Evolutionary conservation across 495 filamentous ascomycete genomes (phyloP), one percentile per base, ranked within the genome.

Genomic region (Penicillium odoratum): DNA sequence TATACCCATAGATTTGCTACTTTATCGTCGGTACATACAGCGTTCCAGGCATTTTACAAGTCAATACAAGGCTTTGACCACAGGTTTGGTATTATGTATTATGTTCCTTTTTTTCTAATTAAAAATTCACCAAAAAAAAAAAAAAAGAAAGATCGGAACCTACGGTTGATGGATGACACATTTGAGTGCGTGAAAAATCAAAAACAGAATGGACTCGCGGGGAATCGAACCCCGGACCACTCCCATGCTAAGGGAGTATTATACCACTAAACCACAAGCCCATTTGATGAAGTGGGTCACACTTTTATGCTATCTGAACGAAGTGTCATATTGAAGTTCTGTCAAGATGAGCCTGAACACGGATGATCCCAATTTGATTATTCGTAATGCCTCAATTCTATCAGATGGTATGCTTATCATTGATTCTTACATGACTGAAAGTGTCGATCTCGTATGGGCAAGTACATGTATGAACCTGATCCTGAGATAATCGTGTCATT

Each of bases 211-310:
- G 72, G 72, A 73, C 70, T 73, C 75, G 79, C 79, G 71, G 79
- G 78, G 76, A 81, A 80, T 81, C 75, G 78, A 82, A 81, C 75
- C 79, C 79, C 73, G 76, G 79, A 81, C 78, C 76, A 77, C 77
- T 73, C 76, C 75, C 75, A 78, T 73, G 69, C 74, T 73, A 77
- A 77, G 68, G 63, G 67, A 62, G 68, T 67, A 69, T 74, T 73
- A 75, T 75, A 74, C 72, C 72, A 75, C 72, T 75, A 75, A 72
- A 75, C 72, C 72, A 75, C 71, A 74, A 70, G 69, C 70, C 70
- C 70, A 62, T 21, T 63, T 56, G 11, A 55, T 66, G 31, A n/a
- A 21, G 38, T 33, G 18, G 0, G 4, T 2, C 0, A 1, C 1
- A 0, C 26, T 11, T 42, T 54, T 25, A 8, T 25, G 51, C 28